Evolutionary conservation across 257 asterid species (phyloP), one percentile per base, ranked within the genome.

Genomic region (Salvia miltiorrhiza): DNA sequence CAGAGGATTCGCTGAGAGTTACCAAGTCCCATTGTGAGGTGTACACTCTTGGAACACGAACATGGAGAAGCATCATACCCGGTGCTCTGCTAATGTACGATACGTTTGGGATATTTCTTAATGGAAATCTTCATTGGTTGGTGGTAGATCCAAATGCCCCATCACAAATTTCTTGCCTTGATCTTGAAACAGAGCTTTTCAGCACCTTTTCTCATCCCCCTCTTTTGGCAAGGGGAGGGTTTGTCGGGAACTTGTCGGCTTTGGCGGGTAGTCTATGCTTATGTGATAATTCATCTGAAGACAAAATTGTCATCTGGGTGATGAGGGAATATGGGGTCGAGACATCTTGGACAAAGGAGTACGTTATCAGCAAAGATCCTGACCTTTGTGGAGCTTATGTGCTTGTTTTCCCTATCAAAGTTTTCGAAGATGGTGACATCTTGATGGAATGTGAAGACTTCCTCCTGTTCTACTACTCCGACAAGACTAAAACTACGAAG

Each of bases 101-200:
- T 9, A 20, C 55, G 4, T 64, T 9, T n/a, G 80, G 84, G 3
- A 28, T 56, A 4, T 77, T 66, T 30, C 26, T 83, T 12, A 77
- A 74, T 8, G 87, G 85, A 4, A 77, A 77, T 54, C 73, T 83
- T 14, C 85, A 83, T 7, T 80, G 87, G 87, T 47, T 83, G 57
- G 69, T 67, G 5, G n/a, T n/a, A 7, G 83, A 79, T 71, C 59
- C 20, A 9, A 26, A 67, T 45, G 73, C 63, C 14, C 13, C 41
- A 0, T 35, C 19, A 2, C 21, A 48, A 24, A 74, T 79, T 16
- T 79, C 77, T 40, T 79, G 79, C 59, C 65, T 79, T 1, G 77
- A 82, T 49, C 72, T 82, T 26, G 79, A 79, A 28, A 77, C 44
- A 0, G 85, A 79, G 16, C 17, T 10, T 7, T 72, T 72, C n/a